Evolutionary conservation across 768 basidiomycete species (phyloP), one percentile per base, ranked within the genome.

Genomic region (Tylopilus rubrobrunneus): DNA sequence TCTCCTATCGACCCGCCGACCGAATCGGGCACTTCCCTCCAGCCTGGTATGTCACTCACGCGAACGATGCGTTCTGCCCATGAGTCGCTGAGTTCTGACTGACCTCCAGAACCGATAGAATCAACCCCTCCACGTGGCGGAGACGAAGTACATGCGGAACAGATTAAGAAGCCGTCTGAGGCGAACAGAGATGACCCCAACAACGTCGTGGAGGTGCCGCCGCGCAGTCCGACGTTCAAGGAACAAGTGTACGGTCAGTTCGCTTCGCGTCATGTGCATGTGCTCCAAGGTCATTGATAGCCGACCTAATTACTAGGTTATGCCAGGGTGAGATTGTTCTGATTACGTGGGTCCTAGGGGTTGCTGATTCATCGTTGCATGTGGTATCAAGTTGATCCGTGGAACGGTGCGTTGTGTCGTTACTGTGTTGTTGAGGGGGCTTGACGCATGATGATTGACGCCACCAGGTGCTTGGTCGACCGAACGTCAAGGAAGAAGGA

Each of bases 181-280:
- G 66, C 64, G 23, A 46, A 62, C 42, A 50, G 51, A 51, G 56
- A 66, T 45, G 70, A 68, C 14, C 62, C 60, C 21, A 65, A 57
- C 21, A 64, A 65, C 21, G 60, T 68, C 21, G 64, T 63, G 29
- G 69, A 62, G 15, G 45, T 62, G 39, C 53, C 63, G 12, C 59
- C 54, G 47, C 67, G 51, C 36, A 59, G 52, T 31, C 74, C 78
- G 29, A 73, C 82, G 14, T 85, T 84, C 71, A 84, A 82, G 64
- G 82, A 85, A 44, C 75, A 73, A 53, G 79, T 83, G 8, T 76
- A 83, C 44, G 83, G 83, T 81, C 55, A 25, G 74, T 58, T 40
- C 51, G 6, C 27, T 14, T 42, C 21, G 31, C 43, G 9, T 15
- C n/a, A 19, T 14, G 43, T 44, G 1, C 17, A 8, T 31, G 31